Evolutionary conservation across 2,329 filamentous ascomycete genomes (phyloP), one percentile per base, ranked within the genome.

Genomic region (Exophiala viscosa): DNA sequence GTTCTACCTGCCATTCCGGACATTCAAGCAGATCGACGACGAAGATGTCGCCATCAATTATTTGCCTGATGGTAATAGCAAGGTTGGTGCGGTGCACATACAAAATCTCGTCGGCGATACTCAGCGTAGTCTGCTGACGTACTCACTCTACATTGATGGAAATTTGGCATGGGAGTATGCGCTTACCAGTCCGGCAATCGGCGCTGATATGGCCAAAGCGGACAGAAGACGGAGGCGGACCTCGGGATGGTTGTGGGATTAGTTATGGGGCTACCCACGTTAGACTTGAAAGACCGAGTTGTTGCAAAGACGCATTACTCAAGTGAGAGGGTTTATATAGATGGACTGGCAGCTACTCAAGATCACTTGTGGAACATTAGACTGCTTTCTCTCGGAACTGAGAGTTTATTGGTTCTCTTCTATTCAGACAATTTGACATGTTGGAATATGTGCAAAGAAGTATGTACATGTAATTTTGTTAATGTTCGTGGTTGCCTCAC

Each of bases 31-130:
- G 70, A 82, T 79, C 1, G 90, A 95, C 60, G 79, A 85, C 1
- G 84, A 91, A 62, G 93, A 97, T 70, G 82, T 96, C 9, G 79
- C 85, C 66, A 78, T 97, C 59, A 89, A 92, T 83, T 95, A 81
- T 75, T 80, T 81, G 41, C 88, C 92, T 2, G 82, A 86, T 53
- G 92, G 92, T 1, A 91, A 90, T 65, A 90, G 85, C 57, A 97
- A 97, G 68, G 92, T 96, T 69, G 90, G 90, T 1, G 82, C 85
- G 0, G 78, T 95, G 23, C 88, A 89, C 17, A 90, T 99, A 57
- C 83, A 85, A 55, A 56, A 58, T 15, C 50, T 57, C 35, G 35
- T 17, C 8, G 52, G 45, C 7, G 80, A 80, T 36, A 81, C 83
- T 55, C 54, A 61, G 13, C 50, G 51, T 7, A 91, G 87, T 65